These are phyloP conservation scores for Pythium grandisporangium DNA, from an alignment of 352 stramenopile genomes.

Conservation along the genomic window DNA sequence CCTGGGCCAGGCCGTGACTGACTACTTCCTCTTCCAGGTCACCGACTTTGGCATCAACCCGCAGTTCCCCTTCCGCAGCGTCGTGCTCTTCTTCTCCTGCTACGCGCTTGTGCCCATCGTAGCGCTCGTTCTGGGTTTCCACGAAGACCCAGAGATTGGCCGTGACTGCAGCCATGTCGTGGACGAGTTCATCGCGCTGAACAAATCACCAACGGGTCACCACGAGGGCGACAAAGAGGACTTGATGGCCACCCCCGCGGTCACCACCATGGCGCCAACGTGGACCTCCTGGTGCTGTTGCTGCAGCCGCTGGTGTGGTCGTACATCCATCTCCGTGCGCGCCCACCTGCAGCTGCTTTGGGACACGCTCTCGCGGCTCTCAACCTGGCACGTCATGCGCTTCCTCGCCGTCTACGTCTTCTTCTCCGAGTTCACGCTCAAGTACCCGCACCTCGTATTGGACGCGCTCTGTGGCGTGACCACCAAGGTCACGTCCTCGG, in stretches of 20 bases:
- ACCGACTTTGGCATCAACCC: conserved; percentile 29
- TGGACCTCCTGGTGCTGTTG: too few relatives aligned
- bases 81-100: conserved; percentile 42
- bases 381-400: conserved; percentile 29
- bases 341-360: conserved; percentile 16
- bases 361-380: conserved; percentile 18
- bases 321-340: too few relatives aligned
- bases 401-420: conserved; percentile 57
- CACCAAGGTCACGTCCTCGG: conserved; percentile 25
- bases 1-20: conserved; percentile 31
- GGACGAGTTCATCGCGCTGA: too few relatives aligned
- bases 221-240: too few relatives aligned
- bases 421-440: conserved; percentile 47
- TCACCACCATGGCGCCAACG: not conserved
- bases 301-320: too few relatives aligned
- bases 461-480: conserved; percentile 30
- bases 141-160: conserved; percentile 13
- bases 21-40: conserved; percentile 42
- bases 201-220: too few relatives aligned
- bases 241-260: not conserved
- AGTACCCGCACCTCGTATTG: conserved; percentile 31
- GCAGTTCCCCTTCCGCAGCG: conserved; percentile 30
- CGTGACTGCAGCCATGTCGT: not conserved
- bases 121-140: conserved; percentile 22
- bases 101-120: conserved; percentile 30